Evolutionary conservation across 2,329 filamentous ascomycete species (phyloP).

Genomic region (Monosporascus sp.): DNA sequence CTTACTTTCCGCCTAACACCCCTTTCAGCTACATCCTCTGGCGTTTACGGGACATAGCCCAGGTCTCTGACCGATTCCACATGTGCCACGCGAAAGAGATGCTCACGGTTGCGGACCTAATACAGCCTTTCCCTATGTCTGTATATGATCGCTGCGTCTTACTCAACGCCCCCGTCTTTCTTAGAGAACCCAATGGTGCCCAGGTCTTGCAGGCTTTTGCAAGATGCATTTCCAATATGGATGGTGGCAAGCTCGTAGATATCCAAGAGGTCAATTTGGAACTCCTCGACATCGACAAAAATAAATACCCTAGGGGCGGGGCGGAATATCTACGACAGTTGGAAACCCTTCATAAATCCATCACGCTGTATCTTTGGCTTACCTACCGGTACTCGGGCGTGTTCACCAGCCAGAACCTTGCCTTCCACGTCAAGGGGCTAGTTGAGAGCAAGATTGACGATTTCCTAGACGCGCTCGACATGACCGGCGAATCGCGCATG

Average conservation of each 20-base stretch:
- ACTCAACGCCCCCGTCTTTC: conserved; percentile 61
- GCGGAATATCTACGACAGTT: conserved; percentile 60
- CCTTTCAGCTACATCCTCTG: conserved; percentile 80
- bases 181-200: conserved; percentile 43
- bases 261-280: conserved; percentile 68
- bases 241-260: conserved; percentile 63
- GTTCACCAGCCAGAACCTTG: conserved; percentile 69
- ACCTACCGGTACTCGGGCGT: conserved; percentile 82
- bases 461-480: conserved; percentile 53
- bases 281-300: conserved; percentile 60
- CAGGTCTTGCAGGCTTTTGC: conserved; percentile 60
- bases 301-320: conserved; percentile 29
- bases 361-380: conserved; percentile 89
- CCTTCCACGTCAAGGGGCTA: conserved; percentile 71
- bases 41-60: conserved; percentile 65
- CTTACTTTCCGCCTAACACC: conserved; percentile 74
- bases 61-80: conserved; percentile 61
- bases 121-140: conserved; percentile 66
- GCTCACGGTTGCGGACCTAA: conserved; percentile 64
- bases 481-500: conserved; percentile 31
- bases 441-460: conserved; percentile 72
- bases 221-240: conserved; percentile 61
- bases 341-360: conserved; percentile 72
- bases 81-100: conserved; percentile 61
- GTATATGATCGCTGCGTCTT: conserved; percentile 73